These are phyloP conservation scores for Plasmopara halstedii DNA, from an alignment of 352 stramenopile genomes.

Conservation along the genomic window DNA sequence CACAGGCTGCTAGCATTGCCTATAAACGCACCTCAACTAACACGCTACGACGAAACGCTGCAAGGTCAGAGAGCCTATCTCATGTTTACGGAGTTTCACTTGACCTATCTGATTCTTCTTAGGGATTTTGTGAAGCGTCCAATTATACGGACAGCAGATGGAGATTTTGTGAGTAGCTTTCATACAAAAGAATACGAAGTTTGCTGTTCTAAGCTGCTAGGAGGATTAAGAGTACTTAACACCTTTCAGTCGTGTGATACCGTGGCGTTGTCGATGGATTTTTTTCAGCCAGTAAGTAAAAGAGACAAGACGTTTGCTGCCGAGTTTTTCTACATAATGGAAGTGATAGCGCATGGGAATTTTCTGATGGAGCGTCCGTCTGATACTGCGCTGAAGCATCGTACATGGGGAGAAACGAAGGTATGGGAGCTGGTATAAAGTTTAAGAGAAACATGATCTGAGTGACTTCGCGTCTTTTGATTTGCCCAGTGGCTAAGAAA, in stretches of 20 bases:
- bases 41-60: slow-evolving; percentile 1
- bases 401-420: slow-evolving; percentile 43
- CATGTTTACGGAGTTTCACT: background rate
- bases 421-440: slow-evolving; percentile 4
- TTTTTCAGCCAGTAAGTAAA: slow-evolving; percentile 13
- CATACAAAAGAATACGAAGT: slow-evolving; percentile 40
- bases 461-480: background rate
- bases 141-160: slow-evolving; percentile 34
- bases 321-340: slow-evolving; percentile 36
- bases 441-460: background rate
- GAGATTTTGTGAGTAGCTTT: slow-evolving; percentile 46
- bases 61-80: slow-evolving; percentile 9
- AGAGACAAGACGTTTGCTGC: background rate
- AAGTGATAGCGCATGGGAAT: slow-evolving; percentile 39
- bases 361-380: slow-evolving; percentile 42
- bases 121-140: slow-evolving; percentile 58
- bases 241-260: slow-evolving; percentile 66
- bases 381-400: slow-evolving; percentile 24
- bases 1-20: slow-evolving; percentile 1
- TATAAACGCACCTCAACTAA: slow-evolving; percentile 10
- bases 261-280: slow-evolving; percentile 35
- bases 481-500: slow-evolving; percentile 54
- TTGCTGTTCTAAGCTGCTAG: slow-evolving; percentile 26
- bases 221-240: slow-evolving; percentile 47
- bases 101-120: slow-evolving; percentile 4